phyloP scores from a whole-genome alignment of 2,329 filamentous ascomycete species.

The Paecilomyces fulvus region DNA sequence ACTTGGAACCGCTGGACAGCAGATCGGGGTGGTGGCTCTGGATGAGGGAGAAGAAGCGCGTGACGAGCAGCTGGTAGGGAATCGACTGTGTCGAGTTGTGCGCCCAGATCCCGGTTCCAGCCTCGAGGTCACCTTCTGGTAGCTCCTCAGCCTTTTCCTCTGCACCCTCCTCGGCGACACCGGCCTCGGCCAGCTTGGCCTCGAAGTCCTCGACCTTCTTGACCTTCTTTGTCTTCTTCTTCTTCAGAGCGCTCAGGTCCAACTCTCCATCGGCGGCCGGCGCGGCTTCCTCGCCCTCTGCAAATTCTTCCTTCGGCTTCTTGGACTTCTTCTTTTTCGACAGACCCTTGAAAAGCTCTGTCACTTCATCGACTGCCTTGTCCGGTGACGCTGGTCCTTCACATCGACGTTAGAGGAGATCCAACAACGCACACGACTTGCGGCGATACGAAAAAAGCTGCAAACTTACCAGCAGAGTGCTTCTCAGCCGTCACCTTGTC shows the following conservation, averaged over 20 bases:
- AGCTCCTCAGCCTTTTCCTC: constrained; percentile 49
- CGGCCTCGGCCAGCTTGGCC: constrained; percentile 55
- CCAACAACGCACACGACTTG: not conserved
- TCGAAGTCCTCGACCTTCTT: constrained; percentile 59
- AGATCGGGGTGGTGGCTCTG: constrained; percentile 96
- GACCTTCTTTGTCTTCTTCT: constrained; percentile 72
- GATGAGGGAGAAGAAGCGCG: constrained; percentile 89
- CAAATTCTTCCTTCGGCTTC: constrained; percentile 50
- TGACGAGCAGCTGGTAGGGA: constrained; percentile 75
- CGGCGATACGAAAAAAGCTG: not conserved
- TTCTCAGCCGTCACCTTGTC: constrained; percentile 74
- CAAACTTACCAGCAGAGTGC: constrained; percentile 58
- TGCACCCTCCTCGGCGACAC: constrained; percentile 50
- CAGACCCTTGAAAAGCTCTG: constrained; percentile 58
- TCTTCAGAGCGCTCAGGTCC: constrained; percentile 62
- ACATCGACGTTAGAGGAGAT: constrained; percentile 34
- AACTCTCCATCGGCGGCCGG: constrained; percentile 51
- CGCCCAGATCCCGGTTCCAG: constrained; percentile 82
- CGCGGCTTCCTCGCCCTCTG: constrained; percentile 42
- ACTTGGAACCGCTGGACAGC: constrained; percentile 77
- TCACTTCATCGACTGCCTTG: constrained; percentile 56
- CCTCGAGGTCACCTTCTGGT: constrained; percentile 66
- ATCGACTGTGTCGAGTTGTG: constrained; percentile 72
- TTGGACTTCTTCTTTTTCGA: constrained; percentile 67
- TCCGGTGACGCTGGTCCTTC: constrained; percentile 32